Evolutionary conservation across 2,329 filamentous ascomycete genomes (phyloP), one percentile per base, ranked within the genome.

Genomic region (Thelonectria rubi): DNA sequence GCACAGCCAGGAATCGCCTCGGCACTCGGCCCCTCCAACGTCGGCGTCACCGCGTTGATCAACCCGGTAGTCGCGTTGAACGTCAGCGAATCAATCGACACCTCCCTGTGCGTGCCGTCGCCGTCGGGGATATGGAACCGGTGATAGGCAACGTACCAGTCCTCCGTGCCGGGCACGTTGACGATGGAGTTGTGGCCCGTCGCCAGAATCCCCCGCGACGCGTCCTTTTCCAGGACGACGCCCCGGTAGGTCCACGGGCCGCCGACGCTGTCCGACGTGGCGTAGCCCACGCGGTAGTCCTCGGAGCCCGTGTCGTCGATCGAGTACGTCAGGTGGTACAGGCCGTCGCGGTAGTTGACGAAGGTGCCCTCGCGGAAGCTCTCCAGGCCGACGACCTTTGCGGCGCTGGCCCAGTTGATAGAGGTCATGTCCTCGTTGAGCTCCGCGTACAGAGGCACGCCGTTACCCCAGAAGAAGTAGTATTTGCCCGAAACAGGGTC

Each of bases 381-480:
- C 3, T 73, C 71, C 1, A 84, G 72, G 0, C 80, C 80, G 0
- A 68, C 56, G 49, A 80, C 71, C 3, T 63, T 58, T 30, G 60
- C 61, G 4, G 75, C 72, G 3, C 79, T 79, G 49, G 72, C 56
- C 63, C 72, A 43, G 46, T 80, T 78, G 65, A 83, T 73, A 0
- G 78, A 80, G 0, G 77, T 67, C 81, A 84, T 82, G 68, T 82
- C 77, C 21, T 81, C 77, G 34, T 71, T 73, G 0, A 83, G 67
- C 64, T 82, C 77, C 0, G 81, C 81, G 15, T 77, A 69, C 0
- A 83, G 57, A 0, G 80, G 76, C 0, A 61, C 61, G 1, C 80
- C 78, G 51, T 83, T 83, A 5, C 88, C 88, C 75, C 88, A 89
- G 73, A 88, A 90, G 7, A 90, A 69, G 63, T 88, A 90, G 55